phyloP scores from a whole-genome alignment of 495 filamentous ascomycete genomes.

The Xylaria castorea region DNA sequence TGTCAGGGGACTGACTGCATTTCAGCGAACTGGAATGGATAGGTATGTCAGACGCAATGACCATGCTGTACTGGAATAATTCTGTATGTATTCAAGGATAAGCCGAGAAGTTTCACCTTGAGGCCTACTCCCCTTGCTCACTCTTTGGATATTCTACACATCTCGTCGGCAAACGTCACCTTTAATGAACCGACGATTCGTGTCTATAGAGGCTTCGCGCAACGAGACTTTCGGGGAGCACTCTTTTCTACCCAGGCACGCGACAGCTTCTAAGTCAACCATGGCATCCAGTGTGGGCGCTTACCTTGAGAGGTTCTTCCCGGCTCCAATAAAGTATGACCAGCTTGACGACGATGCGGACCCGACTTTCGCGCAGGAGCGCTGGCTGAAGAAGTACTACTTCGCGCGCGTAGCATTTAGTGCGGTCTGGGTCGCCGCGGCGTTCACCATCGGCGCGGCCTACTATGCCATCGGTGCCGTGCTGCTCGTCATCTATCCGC shows the following conservation, averaged over 20 bases:
- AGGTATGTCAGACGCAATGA: conserved; percentile 19
- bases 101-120: background rate
- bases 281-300: conserved; percentile 27
- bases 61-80: background rate
- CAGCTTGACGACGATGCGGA: conserved; percentile 21
- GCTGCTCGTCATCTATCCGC: conserved; percentile 27
- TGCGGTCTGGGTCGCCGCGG: conserved; percentile 21
- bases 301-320: conserved; percentile 25
- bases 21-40: conserved; percentile 17
- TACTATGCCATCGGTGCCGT: conserved; percentile 18
- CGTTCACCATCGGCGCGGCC: conserved; percentile 22
- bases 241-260: conserved; percentile 19
- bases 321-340: conserved; percentile 13
- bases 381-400: conserved; percentile 30
- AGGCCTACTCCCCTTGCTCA: background rate
- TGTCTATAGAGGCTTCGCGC: conserved; percentile 22
- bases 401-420: conserved; percentile 22
- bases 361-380: conserved; percentile 8
- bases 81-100: background rate
- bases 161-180: conserved; percentile 1
- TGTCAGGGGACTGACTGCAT: conserved; percentile 11
- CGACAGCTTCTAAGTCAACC: conserved; percentile 6
- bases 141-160: conserved; percentile 4
- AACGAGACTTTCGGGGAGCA: conserved; percentile 20
- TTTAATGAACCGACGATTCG: conserved; percentile 26